Evolutionary conservation across 306 rosid species (phyloP), one percentile per base, ranked within the genome.

Genomic region (Echinosophora koreensis): DNA sequence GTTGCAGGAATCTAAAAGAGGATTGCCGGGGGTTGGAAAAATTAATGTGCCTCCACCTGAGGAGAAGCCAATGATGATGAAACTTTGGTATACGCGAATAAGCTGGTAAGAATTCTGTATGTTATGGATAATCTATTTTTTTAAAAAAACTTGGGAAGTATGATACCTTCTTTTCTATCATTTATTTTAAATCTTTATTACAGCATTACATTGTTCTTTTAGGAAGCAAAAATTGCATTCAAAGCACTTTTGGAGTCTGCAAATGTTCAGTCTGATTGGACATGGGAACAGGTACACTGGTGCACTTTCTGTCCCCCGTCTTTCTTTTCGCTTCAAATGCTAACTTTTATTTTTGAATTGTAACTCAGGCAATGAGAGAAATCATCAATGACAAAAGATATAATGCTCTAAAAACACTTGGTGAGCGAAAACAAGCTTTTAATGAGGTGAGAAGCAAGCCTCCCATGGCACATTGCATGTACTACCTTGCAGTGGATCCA

Each of bases 341-440:
- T 80, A 67, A 56, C 66, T 68, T 37, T 47, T 68, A 27, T 50
- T 70, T 44, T 81, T 76, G 37, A 80, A 73, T 61, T 74, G 73
- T 71, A 34, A 63, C 56, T 37, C 89, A 96, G 99, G 83, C 97
- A 77, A 96, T 96, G 99, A 91, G 94, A 84, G 99, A 96, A 84
- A 96, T 91, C 73, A 82, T 96, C 80, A 92, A 78, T 82, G 99
- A 96, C 87, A 92, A 89, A 86, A 85, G 98, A 82, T 96, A 96
- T 83, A 94, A 88, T 49, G 98, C 98, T 60, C 82, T 96, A 47
- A 96, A 89, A 86, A 96, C 99, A 63, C 94, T 88, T 60, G 99
- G 99, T 55, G 99, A 96, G 89, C 89, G 96, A 85, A 96, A 96
- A 80, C 99, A 96, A 86, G 98, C 99, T 65, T 96, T 92, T 81